Percentiles rank a stretch among this genome's conserved stretches.
Conservation (phyloP, 768 basidiomycete species). For the Crepidotus variabilis region DNA sequence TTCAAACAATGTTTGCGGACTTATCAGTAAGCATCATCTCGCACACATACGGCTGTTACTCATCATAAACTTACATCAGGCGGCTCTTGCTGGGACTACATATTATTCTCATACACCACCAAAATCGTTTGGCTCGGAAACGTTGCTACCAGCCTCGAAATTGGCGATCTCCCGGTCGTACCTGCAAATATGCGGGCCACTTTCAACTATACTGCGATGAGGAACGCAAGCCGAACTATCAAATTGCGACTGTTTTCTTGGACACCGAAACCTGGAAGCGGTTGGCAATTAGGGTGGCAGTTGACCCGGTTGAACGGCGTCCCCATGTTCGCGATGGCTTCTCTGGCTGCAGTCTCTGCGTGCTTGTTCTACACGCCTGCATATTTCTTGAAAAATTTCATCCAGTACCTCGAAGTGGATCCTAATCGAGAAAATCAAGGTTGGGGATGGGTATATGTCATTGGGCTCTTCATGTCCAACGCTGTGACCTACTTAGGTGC, state of each 20-base stretch:
- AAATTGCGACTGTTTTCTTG: constrained; percentile 52
- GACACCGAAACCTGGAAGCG: constrained; percentile 57
- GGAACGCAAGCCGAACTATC: constrained; percentile 45
- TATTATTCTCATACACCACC: constrained; percentile 88
- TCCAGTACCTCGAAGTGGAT: constrained; percentile 65
- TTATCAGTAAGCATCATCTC: constrained; percentile 34
- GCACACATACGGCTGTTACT: background rate
- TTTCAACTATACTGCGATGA: constrained; percentile 64
- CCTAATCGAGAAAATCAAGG: constrained; percentile 46
- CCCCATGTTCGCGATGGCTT: constrained; percentile 36
- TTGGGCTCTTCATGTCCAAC: constrained; percentile 31
- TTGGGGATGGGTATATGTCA: constrained; percentile 72
- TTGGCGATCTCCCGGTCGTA: constrained; percentile 84
- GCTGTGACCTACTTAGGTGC: constrained; percentile 29
- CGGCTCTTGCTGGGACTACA: constrained; percentile 52
- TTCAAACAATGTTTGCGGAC: constrained; percentile 73
- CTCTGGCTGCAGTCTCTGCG: constrained; percentile 57
- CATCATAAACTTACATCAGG: constrained; percentile 34
- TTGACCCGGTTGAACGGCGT: constrained; percentile 54
- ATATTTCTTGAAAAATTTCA: constrained; percentile 56
- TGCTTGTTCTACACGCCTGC: constrained; percentile 24
- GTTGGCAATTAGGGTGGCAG: constrained; percentile 58
- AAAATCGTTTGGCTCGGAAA: constrained; percentile 85
- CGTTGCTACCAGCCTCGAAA: constrained; percentile 68
- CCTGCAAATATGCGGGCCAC: constrained; percentile 69